Conservation (phyloP, 768 basidiomycete species). For the Tylopilus plumbeoviolaceoides region DNA sequence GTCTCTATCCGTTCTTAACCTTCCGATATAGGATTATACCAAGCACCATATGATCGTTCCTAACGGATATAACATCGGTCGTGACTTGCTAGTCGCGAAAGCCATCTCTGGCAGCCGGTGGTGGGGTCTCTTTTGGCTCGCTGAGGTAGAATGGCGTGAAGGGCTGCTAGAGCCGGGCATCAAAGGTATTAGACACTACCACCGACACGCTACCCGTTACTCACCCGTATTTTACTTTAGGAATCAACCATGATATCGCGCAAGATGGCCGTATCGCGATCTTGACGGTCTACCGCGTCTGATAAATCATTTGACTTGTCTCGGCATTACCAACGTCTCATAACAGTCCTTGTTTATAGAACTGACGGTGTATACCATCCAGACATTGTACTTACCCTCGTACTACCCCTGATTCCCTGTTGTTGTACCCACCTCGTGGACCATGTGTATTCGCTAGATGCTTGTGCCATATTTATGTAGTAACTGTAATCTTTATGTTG, state of each 20-base stretch:
- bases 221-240: constrained; percentile 33
- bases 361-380: constrained; percentile 14
- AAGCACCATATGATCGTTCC: constrained; percentile 70
- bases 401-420: constrained; percentile 3
- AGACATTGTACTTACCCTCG: constrained; percentile 1
- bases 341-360: not conserved
- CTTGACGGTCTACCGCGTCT: constrained; percentile 58
- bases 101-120: constrained; percentile 59
- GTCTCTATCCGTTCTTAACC: not conserved
- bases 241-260: constrained; percentile 75
- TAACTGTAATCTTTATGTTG: not conserved
- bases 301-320: constrained; percentile 1
- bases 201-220: not conserved
- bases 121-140: constrained; percentile 68
- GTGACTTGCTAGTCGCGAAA: constrained; percentile 70
- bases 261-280: constrained; percentile 83
- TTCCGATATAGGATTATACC: constrained; percentile 41
- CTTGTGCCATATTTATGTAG: not conserved
- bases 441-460: constrained; percentile 1
- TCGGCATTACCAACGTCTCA: not conserved
- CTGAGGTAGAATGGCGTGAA: constrained; percentile 70
- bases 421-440: constrained; percentile 11
- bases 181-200: constrained; percentile 44
- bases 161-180: constrained; percentile 68
- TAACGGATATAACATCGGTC: constrained; percentile 79